Conservation (phyloP, 2,329 filamentous ascomycete species). For the Dendrostoma leiphaemia region DNA sequence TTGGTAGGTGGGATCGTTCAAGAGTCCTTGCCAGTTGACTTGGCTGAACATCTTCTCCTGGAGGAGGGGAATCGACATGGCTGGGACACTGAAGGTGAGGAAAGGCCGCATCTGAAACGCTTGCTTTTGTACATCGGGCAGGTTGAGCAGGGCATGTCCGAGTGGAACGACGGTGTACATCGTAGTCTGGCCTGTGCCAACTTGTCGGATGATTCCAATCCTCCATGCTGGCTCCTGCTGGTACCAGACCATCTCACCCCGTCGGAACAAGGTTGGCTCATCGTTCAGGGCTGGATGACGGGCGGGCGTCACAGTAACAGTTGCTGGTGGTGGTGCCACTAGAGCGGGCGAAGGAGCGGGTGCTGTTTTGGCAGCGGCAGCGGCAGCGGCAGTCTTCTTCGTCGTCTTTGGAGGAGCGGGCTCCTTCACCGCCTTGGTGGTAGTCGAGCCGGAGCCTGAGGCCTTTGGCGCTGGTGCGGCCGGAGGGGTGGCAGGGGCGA, state of each 20-base stretch:
- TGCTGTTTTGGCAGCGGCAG: neutral
- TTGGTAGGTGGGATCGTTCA: conserved; percentile 19
- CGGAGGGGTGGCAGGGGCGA: neutral
- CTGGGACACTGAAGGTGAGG: conserved; percentile 35
- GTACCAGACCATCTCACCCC: conserved; percentile 36
- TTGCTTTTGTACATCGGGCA: conserved; percentile 22
- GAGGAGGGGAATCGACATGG: conserved; percentile 23
- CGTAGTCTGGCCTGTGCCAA: conserved; percentile 15
- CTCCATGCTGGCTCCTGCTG: conserved; percentile 32
- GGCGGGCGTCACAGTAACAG: neutral
- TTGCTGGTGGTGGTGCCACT: conserved; percentile 1
- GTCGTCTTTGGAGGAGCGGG: too few species aligned
- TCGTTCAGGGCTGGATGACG: conserved; percentile 7
- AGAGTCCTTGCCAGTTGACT: conserved; percentile 29
- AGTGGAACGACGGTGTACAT: conserved; percentile 30
- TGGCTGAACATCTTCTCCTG: conserved; percentile 26
- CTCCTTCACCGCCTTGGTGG: neutral
- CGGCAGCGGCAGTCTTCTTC: neutral
- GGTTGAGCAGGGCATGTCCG: conserved; percentile 25
- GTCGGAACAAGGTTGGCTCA: conserved; percentile 26
- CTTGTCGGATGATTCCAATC: conserved; percentile 29
- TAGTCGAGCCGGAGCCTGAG: neutral
- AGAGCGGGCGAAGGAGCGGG: neutral
- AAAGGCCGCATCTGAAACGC: conserved; percentile 33
- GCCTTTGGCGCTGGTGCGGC: neutral